Evolutionary conservation across 2,329 filamentous ascomycete species (phyloP), one percentile per base, ranked within the genome.

Genomic region (Trichophyton equinum): DNA sequence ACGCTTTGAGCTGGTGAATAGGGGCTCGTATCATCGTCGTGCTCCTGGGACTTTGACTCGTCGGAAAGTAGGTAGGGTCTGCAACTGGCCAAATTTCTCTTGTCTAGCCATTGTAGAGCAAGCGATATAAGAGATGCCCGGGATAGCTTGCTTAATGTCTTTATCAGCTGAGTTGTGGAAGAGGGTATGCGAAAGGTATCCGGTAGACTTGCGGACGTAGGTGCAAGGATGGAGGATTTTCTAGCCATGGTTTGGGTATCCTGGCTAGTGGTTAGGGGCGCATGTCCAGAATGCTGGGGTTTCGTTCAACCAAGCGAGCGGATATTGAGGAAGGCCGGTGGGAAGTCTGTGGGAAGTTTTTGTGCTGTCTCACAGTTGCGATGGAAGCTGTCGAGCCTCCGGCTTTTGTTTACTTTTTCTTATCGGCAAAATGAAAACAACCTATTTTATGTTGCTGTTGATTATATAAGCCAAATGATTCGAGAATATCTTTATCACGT

Each of bases 21-120:
- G 36, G 87, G 79, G 64, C 87, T 86, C 62, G 83, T 79, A 38
- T 78, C 78, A 60, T 87, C 82, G 0, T 84, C 81, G 9, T 82
- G 79, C 0, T 80, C 76, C 6, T 77, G 75, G 6, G 79, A 69
- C 1, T 66, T 75, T 7, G 56, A 49, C 2, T 55, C 20, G 2
- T 56, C 13, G 22, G 20, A 13, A 30, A 40, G 22, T 53, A 87
- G 80, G 69, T 80, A 84, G 0, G 87, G 87, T 1, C 77, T 77
- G 49, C 82, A 85, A 18, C 81, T 76, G 3, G 79, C 73, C 46
- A 84, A 77, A 64, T 87, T 85, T 64, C 57, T 86, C 57, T 86
- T 82, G 22, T 22, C 82, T 2, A 95, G 83, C 90, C 90, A 95
- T 75, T 87, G 81, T 22, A 91, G 79, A 0, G 82, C 87, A 7